A percentile compares a stretch with the other conserved stretches of the same genome.
Conservation (phyloP, 2,329 filamentous ascomycete genomes). For the Gyromitra esculenta region DNA sequence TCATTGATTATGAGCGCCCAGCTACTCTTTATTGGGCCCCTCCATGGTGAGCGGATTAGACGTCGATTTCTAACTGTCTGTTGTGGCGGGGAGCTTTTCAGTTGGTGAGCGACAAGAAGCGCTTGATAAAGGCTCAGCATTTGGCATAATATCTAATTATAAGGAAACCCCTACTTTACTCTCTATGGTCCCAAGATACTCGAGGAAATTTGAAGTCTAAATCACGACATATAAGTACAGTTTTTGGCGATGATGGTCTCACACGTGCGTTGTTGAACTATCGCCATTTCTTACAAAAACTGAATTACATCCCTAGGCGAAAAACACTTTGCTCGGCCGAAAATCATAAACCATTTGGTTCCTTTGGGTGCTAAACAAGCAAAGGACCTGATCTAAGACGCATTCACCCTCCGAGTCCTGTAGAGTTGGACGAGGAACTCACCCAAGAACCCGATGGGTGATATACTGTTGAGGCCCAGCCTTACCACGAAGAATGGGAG, state of each 20-base stretch:
- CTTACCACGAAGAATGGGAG: constrained; percentile 35
- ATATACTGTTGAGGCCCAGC: constrained; percentile 22
- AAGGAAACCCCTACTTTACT: constrained; percentile 1
- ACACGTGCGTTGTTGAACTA: constrained; percentile 11
- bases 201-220: too few species aligned
- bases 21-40: constrained; percentile 31
- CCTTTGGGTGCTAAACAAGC: constrained; percentile 25
- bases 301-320: constrained; percentile 2
- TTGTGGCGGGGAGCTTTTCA: neutral
- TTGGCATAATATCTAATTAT: constrained; percentile 15
- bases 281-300: neutral
- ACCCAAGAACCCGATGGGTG: neutral
- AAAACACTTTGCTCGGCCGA: constrained; percentile 25
- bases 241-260: constrained; percentile 14
- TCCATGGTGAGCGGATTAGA: constrained; percentile 22
- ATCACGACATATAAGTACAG: neutral
- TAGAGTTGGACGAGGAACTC: constrained; percentile 14
- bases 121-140: constrained; percentile 11
- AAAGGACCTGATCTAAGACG: constrained; percentile 15
- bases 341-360: constrained; percentile 33
- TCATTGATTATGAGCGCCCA: neutral
- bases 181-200: too few species aligned
- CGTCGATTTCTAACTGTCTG: neutral
- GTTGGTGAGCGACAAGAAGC: constrained; percentile 16
- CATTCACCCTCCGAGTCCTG: neutral